Base-by-base conservation (phyloP, 352 stramenopile species). In the Lagenidium giganteum region DNA sequence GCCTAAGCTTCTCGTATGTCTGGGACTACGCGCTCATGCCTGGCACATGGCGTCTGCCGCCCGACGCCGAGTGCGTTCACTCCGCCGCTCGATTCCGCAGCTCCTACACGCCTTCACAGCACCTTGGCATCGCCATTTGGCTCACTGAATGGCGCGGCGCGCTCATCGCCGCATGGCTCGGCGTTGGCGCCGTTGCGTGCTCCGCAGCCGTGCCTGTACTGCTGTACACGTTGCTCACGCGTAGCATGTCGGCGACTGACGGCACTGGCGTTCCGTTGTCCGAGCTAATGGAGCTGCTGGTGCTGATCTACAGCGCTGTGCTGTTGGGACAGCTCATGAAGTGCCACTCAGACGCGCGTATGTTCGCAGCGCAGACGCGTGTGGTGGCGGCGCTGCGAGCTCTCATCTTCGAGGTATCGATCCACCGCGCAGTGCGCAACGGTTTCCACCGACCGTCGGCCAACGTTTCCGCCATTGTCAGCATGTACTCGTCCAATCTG, bases 401-500 rank as follows among this genome's bases (percentile, higher is more conserved):
- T 14, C 28, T 73, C 24, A 42, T 73, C 11, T 73, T 70, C 24
- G 40, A 64, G 39, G 64, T 67, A 32, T 66, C 63, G 5, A 59
- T 73, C 21, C 47, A 67, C 26, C 48, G 33, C 22, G 45, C 59
- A 1, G 53, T 66, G 9, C 55, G 56, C 29, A 54, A 49, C 4
- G 32, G 40, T n/a, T n/a, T n/a, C 7, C 44, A 62, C 24, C 54
- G 55, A 27, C 64, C 51, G 33, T 59, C 54, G 42, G 61, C 54
- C 25, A 64, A 44, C 40, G 61, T 70, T 51, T 48, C 63, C 13
- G 34, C 39, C 55, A 70, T 73, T 48, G 55, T 51, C 31, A 70
- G 59, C 16, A 60, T 73, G 27, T 70, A 69, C 49, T 70, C 59
- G 45, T 59, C 63, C 28, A 67, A 64, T 34, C 51, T 73, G 18